phyloP scores from a whole-genome alignment of 768 basidiomycete genomes.

The Lentinus tigrinus region DNA sequence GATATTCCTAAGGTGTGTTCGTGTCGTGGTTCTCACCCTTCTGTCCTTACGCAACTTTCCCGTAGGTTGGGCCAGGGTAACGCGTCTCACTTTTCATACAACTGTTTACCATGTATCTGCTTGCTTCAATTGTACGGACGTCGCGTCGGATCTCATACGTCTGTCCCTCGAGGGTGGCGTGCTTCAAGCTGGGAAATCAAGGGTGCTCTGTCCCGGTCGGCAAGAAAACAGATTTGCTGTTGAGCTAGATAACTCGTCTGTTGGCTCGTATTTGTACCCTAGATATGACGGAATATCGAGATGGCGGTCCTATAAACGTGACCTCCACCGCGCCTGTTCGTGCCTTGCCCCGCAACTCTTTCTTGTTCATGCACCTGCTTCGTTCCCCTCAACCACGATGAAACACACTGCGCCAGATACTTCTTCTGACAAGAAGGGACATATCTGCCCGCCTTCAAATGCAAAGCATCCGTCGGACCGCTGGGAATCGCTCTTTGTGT shows the following conservation, averaged over 20 bases:
- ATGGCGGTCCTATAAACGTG: constrained; percentile 32
- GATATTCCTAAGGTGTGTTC: constrained; percentile 83
- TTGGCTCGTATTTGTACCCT: constrained; percentile 32
- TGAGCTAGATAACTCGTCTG: constrained; percentile 7
- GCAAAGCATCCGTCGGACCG: constrained; percentile 76
- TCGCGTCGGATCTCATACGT: background rate
- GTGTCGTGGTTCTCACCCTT: constrained; percentile 13
- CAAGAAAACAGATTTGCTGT: background rate
- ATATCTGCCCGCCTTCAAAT: constrained; percentile 53
- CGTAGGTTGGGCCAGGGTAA: constrained; percentile 87
- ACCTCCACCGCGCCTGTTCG: constrained; percentile 21
- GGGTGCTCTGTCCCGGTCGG: background rate
- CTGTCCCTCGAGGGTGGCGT: background rate
- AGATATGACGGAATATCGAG: constrained; percentile 30
- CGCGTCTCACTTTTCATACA: constrained; percentile 12
- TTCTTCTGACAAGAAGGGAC: constrained; percentile 46
- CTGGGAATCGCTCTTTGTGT: constrained; percentile 87
- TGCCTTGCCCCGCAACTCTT: constrained; percentile 23
- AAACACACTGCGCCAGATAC: constrained; percentile 27
- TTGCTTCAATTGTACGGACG: background rate
- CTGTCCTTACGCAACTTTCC: constrained; percentile 22
- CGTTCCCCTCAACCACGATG: constrained; percentile 34
- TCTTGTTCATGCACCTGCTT: constrained; percentile 26
- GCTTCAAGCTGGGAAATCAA: background rate
- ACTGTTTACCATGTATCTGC: background rate